Base-by-base conservation (phyloP, 495 filamentous ascomycete species). In the Xeromyces bisporus region DNA sequence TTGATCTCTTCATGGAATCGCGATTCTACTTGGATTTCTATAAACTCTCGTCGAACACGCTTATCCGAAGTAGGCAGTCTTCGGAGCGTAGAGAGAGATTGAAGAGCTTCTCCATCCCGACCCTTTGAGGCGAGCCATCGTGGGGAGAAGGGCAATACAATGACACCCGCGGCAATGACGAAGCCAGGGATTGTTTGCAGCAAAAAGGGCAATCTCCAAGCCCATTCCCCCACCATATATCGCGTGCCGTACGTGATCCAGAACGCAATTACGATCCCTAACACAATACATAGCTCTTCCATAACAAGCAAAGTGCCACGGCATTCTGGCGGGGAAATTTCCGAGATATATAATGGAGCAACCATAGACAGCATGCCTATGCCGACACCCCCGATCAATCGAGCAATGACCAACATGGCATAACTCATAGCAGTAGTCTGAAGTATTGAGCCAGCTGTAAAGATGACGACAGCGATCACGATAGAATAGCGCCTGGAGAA, bases 311-410 rank as follows among this genome's bases (percentile, higher is more conserved):
- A 48, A 0, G 60, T 54, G 28, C 67, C 67, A 31, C 67, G 56
- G 33, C 61, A 63, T 34, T 68, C 64, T 0, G 67, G 66, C 3
- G 69, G 67, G 28, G 62, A 63, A 26, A 74, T 62, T 36, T 74
- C 67, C 2, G 62, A 59, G 21, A 69, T 67, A 35, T 75, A 72
- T 31, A 75, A 44, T 0, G 62, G 62, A 18, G 59, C 60, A 13
- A 66, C 60, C 62, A 66, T 66, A 7, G 51, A 56, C 28, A 64
- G 39, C 67, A 68, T 69, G 23, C 70, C 70, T 36, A 76, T 70
- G 0, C 67, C 71, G 7, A 71, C 28, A 28, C 71, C 71, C n/a
- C 68, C 71, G 38, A 76, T 65, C 16, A 71, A 48, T n/a, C 71
- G 55, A 3, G 63, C 71, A n/a, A 66, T 55, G 1, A 56, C 59